Conservation (phyloP, 768 basidiomycete species). For the Rhizopogon vinicolor region DNA sequence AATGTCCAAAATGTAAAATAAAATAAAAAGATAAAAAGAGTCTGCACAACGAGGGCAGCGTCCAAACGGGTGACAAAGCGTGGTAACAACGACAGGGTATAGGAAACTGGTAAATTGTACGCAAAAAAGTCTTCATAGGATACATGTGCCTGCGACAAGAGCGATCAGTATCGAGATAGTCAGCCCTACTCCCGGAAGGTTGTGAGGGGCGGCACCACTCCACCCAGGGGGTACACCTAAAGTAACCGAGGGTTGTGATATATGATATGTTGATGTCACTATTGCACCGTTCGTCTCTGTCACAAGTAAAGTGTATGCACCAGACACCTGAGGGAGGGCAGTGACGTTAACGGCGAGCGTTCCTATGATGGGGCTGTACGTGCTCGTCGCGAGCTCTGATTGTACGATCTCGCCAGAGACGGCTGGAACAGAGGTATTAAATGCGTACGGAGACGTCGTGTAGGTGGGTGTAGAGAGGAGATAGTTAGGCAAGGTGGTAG, state of each 20-base stretch:
- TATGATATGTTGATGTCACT: constrained; percentile 49
- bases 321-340: constrained; percentile 52
- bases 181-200: constrained; percentile 8
- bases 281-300: constrained; percentile 53
- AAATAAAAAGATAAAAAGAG: neutral
- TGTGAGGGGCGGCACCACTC: constrained; percentile 22
- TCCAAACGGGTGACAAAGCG: neutral
- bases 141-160: constrained; percentile 10
- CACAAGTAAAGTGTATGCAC: constrained; percentile 48
- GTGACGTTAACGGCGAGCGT: constrained; percentile 39
- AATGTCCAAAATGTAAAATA: neutral
- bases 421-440: constrained; percentile 64
- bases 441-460: constrained; percentile 58
- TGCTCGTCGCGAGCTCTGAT: constrained; percentile 66
- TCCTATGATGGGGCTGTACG: constrained; percentile 59
- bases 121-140: constrained; percentile 8
- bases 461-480: constrained; percentile 60
- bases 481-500: constrained; percentile 70
- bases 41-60: neutral
- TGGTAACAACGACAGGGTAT: neutral
- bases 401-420: constrained; percentile 49
- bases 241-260: constrained; percentile 39
- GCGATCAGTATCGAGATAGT: constrained; percentile 8
- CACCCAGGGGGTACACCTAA: constrained; percentile 67
- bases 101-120: neutral